A percentile compares a stretch with the other conserved stretches of the same genome.
These are phyloP conservation scores for Ceratocystis papillata DNA, from an alignment of 2,329 filamentous ascomycete genomes.

Conservation along the genomic window DNA sequence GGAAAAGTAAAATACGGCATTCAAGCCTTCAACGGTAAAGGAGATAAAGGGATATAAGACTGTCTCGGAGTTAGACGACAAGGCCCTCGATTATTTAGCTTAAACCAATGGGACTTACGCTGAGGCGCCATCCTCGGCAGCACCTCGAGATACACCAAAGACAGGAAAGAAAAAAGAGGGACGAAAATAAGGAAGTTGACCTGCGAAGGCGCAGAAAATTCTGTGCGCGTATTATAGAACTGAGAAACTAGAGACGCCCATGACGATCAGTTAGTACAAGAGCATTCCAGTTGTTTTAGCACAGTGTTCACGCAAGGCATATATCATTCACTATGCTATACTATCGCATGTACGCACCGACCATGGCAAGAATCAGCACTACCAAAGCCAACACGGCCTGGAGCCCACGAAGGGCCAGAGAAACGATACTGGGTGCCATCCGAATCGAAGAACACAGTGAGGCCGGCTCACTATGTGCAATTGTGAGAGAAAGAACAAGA, in stretches of 20 bases:
- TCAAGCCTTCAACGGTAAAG: conserved; percentile 41
- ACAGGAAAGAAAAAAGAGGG: conserved; percentile 44
- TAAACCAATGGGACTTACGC: conserved; percentile 29
- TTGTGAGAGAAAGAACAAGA: background rate
- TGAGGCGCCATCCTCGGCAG: conserved; percentile 38
- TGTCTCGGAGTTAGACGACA: conserved; percentile 25
- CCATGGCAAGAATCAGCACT: conserved; percentile 40
- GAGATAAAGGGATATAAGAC: conserved; percentile 41
- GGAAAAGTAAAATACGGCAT: conserved; percentile 47
- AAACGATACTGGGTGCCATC: conserved; percentile 6
- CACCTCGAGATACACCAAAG: conserved; percentile 44
- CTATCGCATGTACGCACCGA: conserved; percentile 34
- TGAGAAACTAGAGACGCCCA: conserved; percentile 41
- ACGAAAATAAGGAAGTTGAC: conserved; percentile 49
- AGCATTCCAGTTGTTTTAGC: background rate
- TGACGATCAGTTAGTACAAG: background rate
- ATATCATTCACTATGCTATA: no score
- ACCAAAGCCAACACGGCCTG: conserved; percentile 39
- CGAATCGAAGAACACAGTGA: background rate
- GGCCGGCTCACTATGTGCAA: background rate
- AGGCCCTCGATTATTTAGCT: conserved; percentile 10
- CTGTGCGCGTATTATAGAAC: conserved; percentile 49
- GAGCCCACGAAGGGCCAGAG: conserved; percentile 33
- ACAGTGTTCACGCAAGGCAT: background rate
- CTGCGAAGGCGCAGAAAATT: conserved; percentile 43